Evolutionary conservation across 345 rosid genomes (phyloP).

Genomic region (Gossypium bickii): DNA sequence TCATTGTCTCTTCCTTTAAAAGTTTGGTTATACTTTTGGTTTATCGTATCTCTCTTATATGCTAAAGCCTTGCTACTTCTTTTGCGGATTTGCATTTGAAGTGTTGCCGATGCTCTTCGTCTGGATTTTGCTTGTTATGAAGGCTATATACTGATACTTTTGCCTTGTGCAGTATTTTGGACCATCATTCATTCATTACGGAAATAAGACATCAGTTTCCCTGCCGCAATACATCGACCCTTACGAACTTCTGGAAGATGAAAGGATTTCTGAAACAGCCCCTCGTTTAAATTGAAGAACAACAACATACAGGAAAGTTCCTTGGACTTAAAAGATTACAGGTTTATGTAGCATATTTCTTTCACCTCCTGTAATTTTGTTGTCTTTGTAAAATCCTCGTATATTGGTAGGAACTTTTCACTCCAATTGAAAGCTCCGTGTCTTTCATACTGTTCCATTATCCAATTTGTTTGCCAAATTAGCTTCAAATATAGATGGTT

Average conservation of each 20-base stretch:
- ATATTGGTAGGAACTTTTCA: not conserved
- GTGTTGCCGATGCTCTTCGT: not conserved
- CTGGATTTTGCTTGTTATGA: not conserved
- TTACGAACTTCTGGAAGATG: constrained; percentile 67
- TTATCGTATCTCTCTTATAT: not conserved
- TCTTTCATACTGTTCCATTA: not conserved
- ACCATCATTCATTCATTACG: constrained; percentile 64
- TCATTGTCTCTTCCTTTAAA: not conserved
- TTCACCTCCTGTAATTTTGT: constrained; percentile 1
- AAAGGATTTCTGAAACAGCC: constrained; percentile 66
- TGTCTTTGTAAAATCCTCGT: constrained; percentile 20
- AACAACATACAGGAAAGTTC: not conserved
- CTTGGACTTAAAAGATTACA: constrained; percentile 10
- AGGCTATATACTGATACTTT: constrained; percentile 2
- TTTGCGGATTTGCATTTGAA: not conserved
- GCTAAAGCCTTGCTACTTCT: not conserved
- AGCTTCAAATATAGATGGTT: not conserved
- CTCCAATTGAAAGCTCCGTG: not conserved
- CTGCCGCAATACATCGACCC: constrained; percentile 65
- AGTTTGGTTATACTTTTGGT: not conserved
- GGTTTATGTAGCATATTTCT: constrained; percentile 18
- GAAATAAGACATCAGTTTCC: constrained; percentile 27
- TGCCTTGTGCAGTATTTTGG: constrained; percentile 61
- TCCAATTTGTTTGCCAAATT: not conserved
- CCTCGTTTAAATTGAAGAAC: constrained; percentile 48